A percentile compares a stretch with the other conserved stretches of the same genome.
phyloP scores from a whole-genome alignment of 176 grass and related monocot genomes.

The Paspalum vaginatum region DNA sequence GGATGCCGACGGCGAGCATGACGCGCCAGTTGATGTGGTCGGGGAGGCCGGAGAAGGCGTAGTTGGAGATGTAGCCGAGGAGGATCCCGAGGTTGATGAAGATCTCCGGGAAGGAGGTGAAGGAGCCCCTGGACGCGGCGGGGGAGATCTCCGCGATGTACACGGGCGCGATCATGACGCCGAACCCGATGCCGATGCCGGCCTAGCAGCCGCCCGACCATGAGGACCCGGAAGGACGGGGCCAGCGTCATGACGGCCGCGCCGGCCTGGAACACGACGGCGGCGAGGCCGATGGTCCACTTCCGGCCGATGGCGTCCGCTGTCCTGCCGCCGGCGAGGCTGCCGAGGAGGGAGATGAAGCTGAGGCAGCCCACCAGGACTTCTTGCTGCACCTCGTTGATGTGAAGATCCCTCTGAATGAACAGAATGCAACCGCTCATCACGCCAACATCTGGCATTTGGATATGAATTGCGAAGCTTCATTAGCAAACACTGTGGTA shows the following conservation, averaged over 20 bases:
- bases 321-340: constrained; percentile 70
- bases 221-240: constrained; percentile 64
- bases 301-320: constrained; percentile 75
- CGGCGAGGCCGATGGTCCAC: constrained; percentile 77
- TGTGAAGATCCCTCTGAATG: constrained; percentile 82
- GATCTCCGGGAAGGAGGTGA: constrained; percentile 90
- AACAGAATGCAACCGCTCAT: constrained; percentile 96
- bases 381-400: constrained; percentile 91
- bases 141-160: constrained; percentile 93
- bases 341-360: constrained; percentile 86
- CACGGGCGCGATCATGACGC: constrained; percentile 80
- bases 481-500: constrained; percentile 30
- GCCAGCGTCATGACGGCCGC: constrained; percentile 75
- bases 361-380: constrained; percentile 79
- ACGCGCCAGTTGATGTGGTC: constrained; percentile 80
- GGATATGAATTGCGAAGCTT: neutral
- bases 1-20: constrained; percentile 87
- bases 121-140: constrained; percentile 47
- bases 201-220: constrained; percentile 76
- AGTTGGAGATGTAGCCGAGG: constrained; percentile 85
- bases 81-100: constrained; percentile 89
- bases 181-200: constrained; percentile 81
- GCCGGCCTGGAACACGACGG: constrained; percentile 70
- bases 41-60: constrained; percentile 71
- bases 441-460: constrained; percentile 68